phyloP scores from a whole-genome alignment of 1,139 yeast genomes.

The Candida sp. region DNA sequence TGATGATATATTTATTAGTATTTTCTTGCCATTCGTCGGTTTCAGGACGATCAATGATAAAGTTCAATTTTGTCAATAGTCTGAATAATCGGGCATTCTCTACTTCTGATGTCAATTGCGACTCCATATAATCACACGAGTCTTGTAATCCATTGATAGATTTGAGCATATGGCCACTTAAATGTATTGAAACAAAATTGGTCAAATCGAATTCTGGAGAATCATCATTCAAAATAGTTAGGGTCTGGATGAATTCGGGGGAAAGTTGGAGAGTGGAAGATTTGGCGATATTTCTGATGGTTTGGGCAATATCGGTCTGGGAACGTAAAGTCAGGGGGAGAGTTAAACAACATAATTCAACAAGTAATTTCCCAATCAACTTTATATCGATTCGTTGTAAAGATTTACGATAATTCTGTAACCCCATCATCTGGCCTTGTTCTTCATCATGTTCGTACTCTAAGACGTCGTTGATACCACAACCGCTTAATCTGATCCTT shows the following conservation, averaged over 20 bases:
- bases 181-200: constrained; percentile 28
- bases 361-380: constrained; percentile 54
- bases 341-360: constrained; percentile 50
- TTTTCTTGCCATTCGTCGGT: constrained; percentile 65
- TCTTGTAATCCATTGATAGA: constrained; percentile 54
- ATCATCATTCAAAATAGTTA: constrained; percentile 12
- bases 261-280: constrained; percentile 13
- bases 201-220: constrained; percentile 12
- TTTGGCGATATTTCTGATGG: constrained; percentile 14
- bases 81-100: constrained; percentile 90
- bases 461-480: constrained; percentile 72
- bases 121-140: constrained; percentile 63
- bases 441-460: constrained; percentile 26
- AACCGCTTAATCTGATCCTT: constrained; percentile 66
- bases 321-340: constrained; percentile 26
- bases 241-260: constrained; percentile 17
- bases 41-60: constrained; percentile 75
- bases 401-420: constrained; percentile 4
- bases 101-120: constrained; percentile 65
- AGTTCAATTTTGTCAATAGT: constrained; percentile 75
- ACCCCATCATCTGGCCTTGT: constrained; percentile 3
- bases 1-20: constrained; percentile 73
- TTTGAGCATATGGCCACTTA: constrained; percentile 38
- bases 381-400: constrained; percentile 39
- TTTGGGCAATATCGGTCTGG: constrained; percentile 6